Percentiles rank a stretch among this genome's conserved stretches.
Evolutionary conservation across 805 yeast species (phyloP).

Genomic region (Yarrowia divulgata): DNA sequence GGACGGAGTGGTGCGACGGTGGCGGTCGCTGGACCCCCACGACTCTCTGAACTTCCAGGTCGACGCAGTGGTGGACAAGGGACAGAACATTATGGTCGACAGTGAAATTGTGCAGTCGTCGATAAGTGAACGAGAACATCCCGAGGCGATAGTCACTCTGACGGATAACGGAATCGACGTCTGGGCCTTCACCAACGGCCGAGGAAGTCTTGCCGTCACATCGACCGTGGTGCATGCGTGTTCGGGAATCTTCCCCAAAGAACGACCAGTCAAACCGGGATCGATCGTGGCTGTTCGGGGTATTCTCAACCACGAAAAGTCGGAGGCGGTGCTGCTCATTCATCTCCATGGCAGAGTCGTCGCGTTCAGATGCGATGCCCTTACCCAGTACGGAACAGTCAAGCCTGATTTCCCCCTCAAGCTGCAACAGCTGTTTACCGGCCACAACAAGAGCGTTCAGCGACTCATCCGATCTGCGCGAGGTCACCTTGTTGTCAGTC

Average conservation of each 20-base stretch:
- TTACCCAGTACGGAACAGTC: conserved; percentile 10
- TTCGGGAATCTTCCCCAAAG: conserved; percentile 24
- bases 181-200: conserved; percentile 26
- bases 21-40: conserved; percentile 25
- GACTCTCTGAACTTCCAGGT: conserved; percentile 37
- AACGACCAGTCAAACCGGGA: conserved; percentile 14
- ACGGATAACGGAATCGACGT: conserved; percentile 17
- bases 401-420: conserved; percentile 32
- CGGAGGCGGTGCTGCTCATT: conserved; percentile 20
- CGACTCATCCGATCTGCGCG: conserved; percentile 69
- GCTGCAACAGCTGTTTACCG: conserved; percentile 61
- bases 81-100: conserved; percentile 27
- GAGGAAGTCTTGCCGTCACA: conserved; percentile 22
- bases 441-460: conserved; percentile 83
- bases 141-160: conserved; percentile 24
- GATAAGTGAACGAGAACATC: conserved; percentile 2
- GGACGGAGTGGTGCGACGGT: conserved; percentile 34
- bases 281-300: conserved; percentile 18
- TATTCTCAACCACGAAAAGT: conserved; percentile 28
- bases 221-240: conserved; percentile 13
- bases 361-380: conserved; percentile 31
- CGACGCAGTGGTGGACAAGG: conserved; percentile 14
- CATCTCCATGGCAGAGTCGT: conserved; percentile 29
- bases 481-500: conserved; percentile 66
- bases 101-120: conserved; percentile 34